These are phyloP conservation scores for Ceratocystis huliohia DNA, from an alignment of 2,329 filamentous ascomycete species.

Conservation along the genomic window DNA sequence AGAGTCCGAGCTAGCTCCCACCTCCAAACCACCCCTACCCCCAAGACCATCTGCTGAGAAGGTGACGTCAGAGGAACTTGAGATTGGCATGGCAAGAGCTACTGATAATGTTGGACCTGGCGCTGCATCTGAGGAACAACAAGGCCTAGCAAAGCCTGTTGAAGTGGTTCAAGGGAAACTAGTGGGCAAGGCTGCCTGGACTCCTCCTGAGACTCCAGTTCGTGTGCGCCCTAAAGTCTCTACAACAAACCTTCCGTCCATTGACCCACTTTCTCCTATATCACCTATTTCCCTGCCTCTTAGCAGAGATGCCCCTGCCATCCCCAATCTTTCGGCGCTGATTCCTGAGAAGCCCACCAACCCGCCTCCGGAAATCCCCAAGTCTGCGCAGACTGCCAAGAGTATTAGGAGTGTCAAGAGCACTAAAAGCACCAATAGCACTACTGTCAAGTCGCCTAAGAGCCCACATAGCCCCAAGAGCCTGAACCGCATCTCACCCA, in stretches of 20 bases:
- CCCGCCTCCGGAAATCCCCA: slow-evolving; percentile 1
- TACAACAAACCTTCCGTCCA: neutral
- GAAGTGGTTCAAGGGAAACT: neutral
- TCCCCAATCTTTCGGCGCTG: neutral
- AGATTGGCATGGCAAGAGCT: neutral
- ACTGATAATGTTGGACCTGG: neutral
- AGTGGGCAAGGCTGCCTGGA: neutral
- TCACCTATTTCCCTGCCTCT: neutral
- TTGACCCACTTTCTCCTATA: neutral
- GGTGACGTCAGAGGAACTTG: neutral
- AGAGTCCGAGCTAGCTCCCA: neutral
- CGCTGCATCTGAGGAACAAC: neutral
- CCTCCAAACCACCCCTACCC: neutral
- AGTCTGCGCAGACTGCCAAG: neutral
- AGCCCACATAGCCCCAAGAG: neutral
- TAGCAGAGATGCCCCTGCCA: neutral
- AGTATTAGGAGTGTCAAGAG: neutral
- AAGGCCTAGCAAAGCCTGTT: neutral
- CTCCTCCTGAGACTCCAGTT: neutral
- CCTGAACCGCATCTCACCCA: neutral
- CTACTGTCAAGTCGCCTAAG: neutral
- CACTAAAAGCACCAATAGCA: neutral
- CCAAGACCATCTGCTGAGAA: neutral
- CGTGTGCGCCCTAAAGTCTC: neutral
- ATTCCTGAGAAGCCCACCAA: neutral